These are phyloP conservation scores for Zalerion maritima DNA, from an alignment of 495 filamentous ascomycete genomes.

Conservation along the genomic window DNA sequence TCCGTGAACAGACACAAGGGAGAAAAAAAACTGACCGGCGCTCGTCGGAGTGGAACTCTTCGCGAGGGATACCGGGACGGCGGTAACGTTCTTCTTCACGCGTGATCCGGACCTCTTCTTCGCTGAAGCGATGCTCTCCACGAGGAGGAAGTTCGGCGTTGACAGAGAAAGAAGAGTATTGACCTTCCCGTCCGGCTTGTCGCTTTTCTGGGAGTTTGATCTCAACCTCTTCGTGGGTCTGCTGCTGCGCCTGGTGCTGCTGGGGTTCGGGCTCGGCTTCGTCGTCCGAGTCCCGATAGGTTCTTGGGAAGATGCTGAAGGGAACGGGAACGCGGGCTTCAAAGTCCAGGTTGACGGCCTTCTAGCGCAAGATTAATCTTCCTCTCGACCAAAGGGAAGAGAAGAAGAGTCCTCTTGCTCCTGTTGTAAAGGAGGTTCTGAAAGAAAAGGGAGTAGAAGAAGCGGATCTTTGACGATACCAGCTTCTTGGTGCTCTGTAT, in stretches of 20 bases:
- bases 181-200: conserved; percentile 88
- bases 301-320: conserved; percentile 98
- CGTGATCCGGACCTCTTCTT: conserved; percentile 69
- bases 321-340: conserved; percentile 98
- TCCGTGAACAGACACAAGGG: too few species aligned
- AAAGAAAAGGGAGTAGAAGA: conserved; percentile 32
- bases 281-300: conserved; percentile 89
- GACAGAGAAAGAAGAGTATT: conserved; percentile 50
- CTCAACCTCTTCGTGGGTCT: conserved; percentile 66
- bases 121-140: conserved; percentile 50
- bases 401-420: conserved; percentile 82
- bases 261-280: conserved; percentile 73
- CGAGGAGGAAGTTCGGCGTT: conserved; percentile 46
- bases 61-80: conserved; percentile 43
- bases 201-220: conserved; percentile 57
- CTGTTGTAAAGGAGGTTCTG: conserved; percentile 31
- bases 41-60: conserved; percentile 40
- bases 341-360: conserved; percentile 98
- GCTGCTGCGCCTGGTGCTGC: conserved; percentile 58
- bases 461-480: conserved; percentile 11
- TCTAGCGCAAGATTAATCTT: conserved; percentile 48
- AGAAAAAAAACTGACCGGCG: conserved; percentile 22
- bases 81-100: conserved; percentile 52
- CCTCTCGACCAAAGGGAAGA: conserved; percentile 88
- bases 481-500: conserved; percentile 22